Percentiles rank a stretch among this genome's conserved stretches.
These are phyloP conservation scores for Pseudonitzschia multistriata DNA, from an alignment of 108 stramenopile genomes.

Conservation along the genomic window DNA sequence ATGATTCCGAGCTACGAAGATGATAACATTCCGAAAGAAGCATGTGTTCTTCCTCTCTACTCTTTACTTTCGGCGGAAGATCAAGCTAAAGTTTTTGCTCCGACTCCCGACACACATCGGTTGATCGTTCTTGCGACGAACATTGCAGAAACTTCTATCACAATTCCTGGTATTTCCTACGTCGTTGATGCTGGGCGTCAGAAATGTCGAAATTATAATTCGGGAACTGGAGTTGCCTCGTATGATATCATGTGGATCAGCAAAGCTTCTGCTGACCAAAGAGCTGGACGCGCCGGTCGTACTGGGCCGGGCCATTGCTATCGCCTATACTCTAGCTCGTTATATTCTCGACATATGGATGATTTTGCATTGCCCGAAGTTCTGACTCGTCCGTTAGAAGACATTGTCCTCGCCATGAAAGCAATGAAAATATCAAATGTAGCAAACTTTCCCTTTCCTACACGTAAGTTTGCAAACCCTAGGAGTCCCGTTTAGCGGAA, in stretches of 20 bases:
- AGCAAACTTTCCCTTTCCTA: conserved; percentile 70
- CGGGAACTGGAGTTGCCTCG: conserved; percentile 79
- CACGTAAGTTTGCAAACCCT: conserved; percentile 6
- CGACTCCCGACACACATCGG: conserved; percentile 85
- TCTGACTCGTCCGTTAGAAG: conserved; percentile 78
- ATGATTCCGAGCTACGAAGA: conserved; percentile 33
- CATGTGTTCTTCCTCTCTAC: conserved; percentile 85
- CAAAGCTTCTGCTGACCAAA: conserved; percentile 95
- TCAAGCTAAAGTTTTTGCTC: conserved; percentile 88
- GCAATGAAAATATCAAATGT: conserved; percentile 78
- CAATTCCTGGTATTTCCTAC: conserved; percentile 83
- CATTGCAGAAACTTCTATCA: conserved; percentile 95
- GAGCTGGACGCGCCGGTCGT: conserved; percentile 94
- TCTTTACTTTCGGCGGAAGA: conserved; percentile 91
- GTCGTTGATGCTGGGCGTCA: conserved; percentile 97
- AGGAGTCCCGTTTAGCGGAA: not conserved
- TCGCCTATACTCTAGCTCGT: conserved; percentile 89
- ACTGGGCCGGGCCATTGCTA: conserved; percentile 98
- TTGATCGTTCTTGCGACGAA: conserved; percentile 96
- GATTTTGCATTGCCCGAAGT: conserved; percentile 86
- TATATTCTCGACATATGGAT: conserved; percentile 88
- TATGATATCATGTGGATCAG: conserved; percentile 96
- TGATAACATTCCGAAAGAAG: conserved; percentile 49
- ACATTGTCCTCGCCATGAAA: conserved; percentile 91
- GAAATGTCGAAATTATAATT: conserved; percentile 88